Conservation (phyloP, 495 filamentous ascomycete genomes). For the Xanthoparmelia taractica region DNA sequence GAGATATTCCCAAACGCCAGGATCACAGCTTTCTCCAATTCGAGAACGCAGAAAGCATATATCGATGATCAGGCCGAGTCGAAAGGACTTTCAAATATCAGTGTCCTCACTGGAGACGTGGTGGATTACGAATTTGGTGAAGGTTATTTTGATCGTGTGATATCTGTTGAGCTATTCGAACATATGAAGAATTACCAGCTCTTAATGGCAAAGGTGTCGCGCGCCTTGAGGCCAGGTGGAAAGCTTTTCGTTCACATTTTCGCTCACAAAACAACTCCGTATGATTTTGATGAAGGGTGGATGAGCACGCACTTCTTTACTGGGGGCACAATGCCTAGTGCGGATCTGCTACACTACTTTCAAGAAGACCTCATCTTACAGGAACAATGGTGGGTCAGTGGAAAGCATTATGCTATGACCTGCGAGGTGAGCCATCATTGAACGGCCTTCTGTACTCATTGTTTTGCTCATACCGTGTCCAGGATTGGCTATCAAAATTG, state of each 20-base stretch:
- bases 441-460: background rate
- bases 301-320: constrained; percentile 64
- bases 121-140: constrained; percentile 52
- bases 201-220: constrained; percentile 51
- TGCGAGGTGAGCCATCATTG: constrained; percentile 44
- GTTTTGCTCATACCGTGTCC: constrained; percentile 21
- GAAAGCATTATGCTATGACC: constrained; percentile 56
- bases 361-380: constrained; percentile 50
- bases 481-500: constrained; percentile 54
- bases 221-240: constrained; percentile 48
- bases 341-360: constrained; percentile 58
- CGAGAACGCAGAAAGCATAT: constrained; percentile 53
- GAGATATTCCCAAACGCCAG: constrained; percentile 48
- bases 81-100: constrained; percentile 48
- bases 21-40: constrained; percentile 59
- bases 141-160: constrained; percentile 48
- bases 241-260: constrained; percentile 62
- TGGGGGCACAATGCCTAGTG: constrained; percentile 59
- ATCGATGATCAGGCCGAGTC: constrained; percentile 49
- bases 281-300: constrained; percentile 64
- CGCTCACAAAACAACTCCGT: constrained; percentile 50
- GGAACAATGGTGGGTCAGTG: constrained; percentile 59
- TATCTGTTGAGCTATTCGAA: constrained; percentile 62
- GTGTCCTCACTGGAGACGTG: constrained; percentile 54
- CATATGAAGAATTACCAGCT: constrained; percentile 68